Percentiles rank a stretch among this genome's conserved stretches.
Evolutionary conservation across 768 basidiomycete genomes (phyloP).

Genomic region (Gymnopilus junonius): DNA sequence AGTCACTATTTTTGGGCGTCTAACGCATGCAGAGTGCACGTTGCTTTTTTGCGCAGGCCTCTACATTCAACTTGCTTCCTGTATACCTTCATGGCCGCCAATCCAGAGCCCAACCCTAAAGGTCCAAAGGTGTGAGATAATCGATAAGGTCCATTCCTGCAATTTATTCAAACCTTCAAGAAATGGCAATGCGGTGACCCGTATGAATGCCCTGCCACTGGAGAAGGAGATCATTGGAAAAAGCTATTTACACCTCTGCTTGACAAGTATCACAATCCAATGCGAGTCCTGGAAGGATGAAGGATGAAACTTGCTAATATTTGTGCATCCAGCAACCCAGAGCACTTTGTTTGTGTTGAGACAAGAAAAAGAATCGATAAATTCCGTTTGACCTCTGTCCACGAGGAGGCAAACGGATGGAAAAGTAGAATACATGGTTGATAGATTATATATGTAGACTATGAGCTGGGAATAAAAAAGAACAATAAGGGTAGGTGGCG

Average conservation of each 20-base stretch:
- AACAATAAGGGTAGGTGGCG: too few relatives aligned
- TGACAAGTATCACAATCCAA: not conserved
- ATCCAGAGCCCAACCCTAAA: too few relatives aligned
- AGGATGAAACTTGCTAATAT: not conserved
- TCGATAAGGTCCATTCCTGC: not conserved
- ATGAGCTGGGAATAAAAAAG: too few relatives aligned
- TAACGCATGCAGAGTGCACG: too few relatives aligned
- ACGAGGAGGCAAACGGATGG: too few relatives aligned
- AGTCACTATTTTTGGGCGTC: too few relatives aligned
- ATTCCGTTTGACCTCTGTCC: too few relatives aligned
- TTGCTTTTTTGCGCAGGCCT: too few relatives aligned
- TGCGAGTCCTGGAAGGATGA: slow-evolving; percentile 5
- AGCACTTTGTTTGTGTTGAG: too few relatives aligned
- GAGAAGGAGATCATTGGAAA: not conserved
- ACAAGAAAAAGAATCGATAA: too few relatives aligned
- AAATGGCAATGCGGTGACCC: not conserved
- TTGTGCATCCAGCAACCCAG: not conserved
- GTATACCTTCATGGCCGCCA: not conserved
- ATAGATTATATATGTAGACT: too few relatives aligned
- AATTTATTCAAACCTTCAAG: not conserved
- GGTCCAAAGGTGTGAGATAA: not conserved
- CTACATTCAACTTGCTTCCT: not conserved
- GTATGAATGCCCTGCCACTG: not conserved
- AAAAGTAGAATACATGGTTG: too few relatives aligned
- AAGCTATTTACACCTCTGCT: not conserved